Conservation (phyloP, 257 asterid species). For the Mitragyna speciosa region DNA sequence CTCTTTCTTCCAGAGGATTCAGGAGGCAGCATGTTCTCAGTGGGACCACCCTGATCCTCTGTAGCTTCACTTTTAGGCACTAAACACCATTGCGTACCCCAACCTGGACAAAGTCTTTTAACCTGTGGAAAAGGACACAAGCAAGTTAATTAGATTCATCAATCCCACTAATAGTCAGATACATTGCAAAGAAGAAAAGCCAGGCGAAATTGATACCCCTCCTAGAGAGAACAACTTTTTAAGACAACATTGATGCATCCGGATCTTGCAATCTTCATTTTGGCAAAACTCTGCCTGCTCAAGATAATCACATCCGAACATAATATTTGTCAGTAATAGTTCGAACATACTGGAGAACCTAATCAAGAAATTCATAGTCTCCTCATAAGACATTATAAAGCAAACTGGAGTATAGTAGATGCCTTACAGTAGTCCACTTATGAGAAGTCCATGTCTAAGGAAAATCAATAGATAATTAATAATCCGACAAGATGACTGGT, state of each 20-base stretch:
- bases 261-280: slow-evolving; percentile 65
- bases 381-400: not conserved
- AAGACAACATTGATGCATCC: slow-evolving; percentile 71
- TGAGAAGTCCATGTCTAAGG: not conserved
- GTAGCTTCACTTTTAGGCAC: slow-evolving; percentile 42
- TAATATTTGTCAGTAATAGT: not conserved
- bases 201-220: slow-evolving; percentile 45
- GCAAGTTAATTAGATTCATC: not conserved
- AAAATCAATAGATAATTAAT: too few relatives aligned
- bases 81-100: slow-evolving; percentile 57
- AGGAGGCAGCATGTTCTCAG: slow-evolving; percentile 32
- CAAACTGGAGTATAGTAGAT: not conserved
- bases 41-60: slow-evolving; percentile 28
- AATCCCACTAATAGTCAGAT: not conserved
- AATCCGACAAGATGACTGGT: not conserved
- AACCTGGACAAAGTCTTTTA: slow-evolving; percentile 64
- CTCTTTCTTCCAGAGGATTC: slow-evolving; percentile 35
- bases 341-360: not conserved
- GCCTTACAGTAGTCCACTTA: not conserved
- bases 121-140: slow-evolving; percentile 35
- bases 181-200: not conserved
- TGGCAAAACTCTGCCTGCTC: slow-evolving; percentile 69
- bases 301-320: not conserved
- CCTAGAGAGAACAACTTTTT: slow-evolving; percentile 61
- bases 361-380: not conserved